Percentiles rank a stretch among this genome's conserved stretches.
These are phyloP conservation scores for Saccharomyces mikatae DNA, from an alignment of 805 yeast species.

Conservation along the genomic window DNA sequence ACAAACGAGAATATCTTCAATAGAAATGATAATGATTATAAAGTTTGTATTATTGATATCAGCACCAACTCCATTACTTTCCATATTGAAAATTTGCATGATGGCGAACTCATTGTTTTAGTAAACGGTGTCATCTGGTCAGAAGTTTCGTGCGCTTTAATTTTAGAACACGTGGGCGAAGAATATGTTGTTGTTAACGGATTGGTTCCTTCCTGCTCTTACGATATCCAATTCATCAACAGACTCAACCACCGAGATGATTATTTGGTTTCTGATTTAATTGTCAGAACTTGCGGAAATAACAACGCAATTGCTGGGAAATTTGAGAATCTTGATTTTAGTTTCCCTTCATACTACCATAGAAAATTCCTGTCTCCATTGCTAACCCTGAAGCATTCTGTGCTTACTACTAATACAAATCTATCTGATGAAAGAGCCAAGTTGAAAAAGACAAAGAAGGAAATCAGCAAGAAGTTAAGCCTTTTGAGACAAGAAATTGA, in stretches of 20 bases:
- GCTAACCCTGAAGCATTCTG: conserved; percentile 55
- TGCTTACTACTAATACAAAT: conserved; percentile 54
- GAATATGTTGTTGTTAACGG: conserved; percentile 56
- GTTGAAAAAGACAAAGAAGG: conserved; percentile 49
- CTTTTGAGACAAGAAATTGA: conserved; percentile 52
- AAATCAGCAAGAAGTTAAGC: conserved; percentile 45
- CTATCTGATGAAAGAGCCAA: conserved; percentile 50
- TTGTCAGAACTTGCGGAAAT: conserved; percentile 31
- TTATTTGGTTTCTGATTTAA: conserved; percentile 33
- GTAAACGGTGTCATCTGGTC: conserved; percentile 69
- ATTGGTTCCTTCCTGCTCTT: conserved; percentile 54
- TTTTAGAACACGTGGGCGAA: conserved; percentile 34
- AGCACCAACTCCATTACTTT: conserved; percentile 47
- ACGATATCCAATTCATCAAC: conserved; percentile 43
- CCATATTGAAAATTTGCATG: conserved; percentile 38
- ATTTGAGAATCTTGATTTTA: conserved; percentile 24
- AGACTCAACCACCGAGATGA: conserved; percentile 30
- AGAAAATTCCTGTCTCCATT: conserved; percentile 47
- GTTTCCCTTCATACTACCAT: conserved; percentile 30
- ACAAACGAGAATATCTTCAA: conserved; percentile 21
- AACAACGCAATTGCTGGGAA: conserved; percentile 4
- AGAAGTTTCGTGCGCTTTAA: conserved; percentile 45
- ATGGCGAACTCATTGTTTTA: conserved; percentile 36
- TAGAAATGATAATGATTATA: conserved; percentile 29
- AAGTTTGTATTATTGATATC: conserved; percentile 40